phyloP scores from a whole-genome alignment of 2,329 filamentous ascomycete genomes.

The Thyridium curvatum region DNA sequence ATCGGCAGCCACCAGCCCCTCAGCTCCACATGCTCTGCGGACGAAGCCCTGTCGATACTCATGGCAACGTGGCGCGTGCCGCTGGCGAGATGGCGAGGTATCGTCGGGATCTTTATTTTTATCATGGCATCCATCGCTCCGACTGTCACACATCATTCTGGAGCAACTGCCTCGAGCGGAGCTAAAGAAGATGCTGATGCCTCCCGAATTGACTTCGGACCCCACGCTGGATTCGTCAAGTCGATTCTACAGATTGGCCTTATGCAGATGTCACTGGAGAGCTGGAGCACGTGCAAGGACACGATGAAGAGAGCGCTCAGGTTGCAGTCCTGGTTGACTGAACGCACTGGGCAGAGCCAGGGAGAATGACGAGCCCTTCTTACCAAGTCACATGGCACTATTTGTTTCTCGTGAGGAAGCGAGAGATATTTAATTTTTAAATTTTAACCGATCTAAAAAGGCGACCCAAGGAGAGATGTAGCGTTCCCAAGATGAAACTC shows the following conservation, averaged over 20 bases:
- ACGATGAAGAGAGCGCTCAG: constrained; percentile 28
- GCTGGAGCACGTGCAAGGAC: constrained; percentile 37
- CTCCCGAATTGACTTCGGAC: constrained; percentile 2
- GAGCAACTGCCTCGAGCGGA: constrained; percentile 2
- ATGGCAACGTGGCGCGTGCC: constrained; percentile 32
- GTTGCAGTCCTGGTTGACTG: constrained; percentile 35
- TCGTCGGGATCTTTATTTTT: constrained; percentile 37
- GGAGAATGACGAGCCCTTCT: no score
- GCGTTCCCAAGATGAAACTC: no score
- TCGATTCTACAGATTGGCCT: constrained; percentile 34
- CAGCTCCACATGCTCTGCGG: constrained; percentile 26
- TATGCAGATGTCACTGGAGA: constrained; percentile 39
- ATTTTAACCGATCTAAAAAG: no score
- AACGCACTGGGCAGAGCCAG: background rate
- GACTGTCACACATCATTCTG: constrained; percentile 17
- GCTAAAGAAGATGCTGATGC: no score
- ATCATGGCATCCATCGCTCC: constrained; percentile 32
- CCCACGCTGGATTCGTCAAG: constrained; percentile 38
- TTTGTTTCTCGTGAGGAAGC: no score
- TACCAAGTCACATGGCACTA: no score
- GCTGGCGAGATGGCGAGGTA: constrained; percentile 32
- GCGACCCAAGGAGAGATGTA: no score
- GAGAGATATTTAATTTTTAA: no score
- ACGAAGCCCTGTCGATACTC: constrained; percentile 33
- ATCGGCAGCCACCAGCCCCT: constrained; percentile 31